Base-by-base conservation (phyloP, 345 rosid species). In the Boechera stricta region DNA sequence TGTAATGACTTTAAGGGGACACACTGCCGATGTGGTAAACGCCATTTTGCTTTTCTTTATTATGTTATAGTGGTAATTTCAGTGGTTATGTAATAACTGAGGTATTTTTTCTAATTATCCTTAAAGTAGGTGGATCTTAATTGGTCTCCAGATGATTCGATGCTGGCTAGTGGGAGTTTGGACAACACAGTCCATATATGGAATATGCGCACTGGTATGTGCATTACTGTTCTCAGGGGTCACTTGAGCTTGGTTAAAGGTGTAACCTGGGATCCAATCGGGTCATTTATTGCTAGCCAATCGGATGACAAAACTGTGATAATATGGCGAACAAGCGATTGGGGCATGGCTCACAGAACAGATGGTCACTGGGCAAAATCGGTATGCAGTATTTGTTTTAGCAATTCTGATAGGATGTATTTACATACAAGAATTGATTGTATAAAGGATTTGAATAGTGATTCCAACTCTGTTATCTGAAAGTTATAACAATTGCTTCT, bases 111-210 rank as follows among this genome's bases (percentile, higher is more conserved):
- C 21, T 35, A 75, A 73, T 69, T 77, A 73, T 83, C 90, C 87
- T 77, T 92, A 78, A 89, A 91, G 97, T 96, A 96, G 99, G 99
- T 96, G 91, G 99, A 96, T 96, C 96, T 93, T 82, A 96, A 96
- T 81, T 96, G 99, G 99, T 96, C 99, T 80, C 96, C 97, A 72
- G 99, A 96, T 87, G 99, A 96, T 79, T 91, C 88, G 49, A 88
- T 84, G 82, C 74, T 96, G 74, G 98, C 98, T 65, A 96, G 99
- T 66, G 99, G 97, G 68, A 93, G 99, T 89, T 82, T 96, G 81
- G 99, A 96, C 83, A 96, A 96, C 79, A 93, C 99, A 2, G 73
- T 96, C 67, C 98, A 93, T 79, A 82, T 96, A 59, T 96, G 99
- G 99, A 88, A 93, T 78, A 90, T 88, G 98, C 89, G 84, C 83